Base-by-base conservation (phyloP, 2,329 filamentous ascomycete genomes). In the Lachnellula arida region DNA sequence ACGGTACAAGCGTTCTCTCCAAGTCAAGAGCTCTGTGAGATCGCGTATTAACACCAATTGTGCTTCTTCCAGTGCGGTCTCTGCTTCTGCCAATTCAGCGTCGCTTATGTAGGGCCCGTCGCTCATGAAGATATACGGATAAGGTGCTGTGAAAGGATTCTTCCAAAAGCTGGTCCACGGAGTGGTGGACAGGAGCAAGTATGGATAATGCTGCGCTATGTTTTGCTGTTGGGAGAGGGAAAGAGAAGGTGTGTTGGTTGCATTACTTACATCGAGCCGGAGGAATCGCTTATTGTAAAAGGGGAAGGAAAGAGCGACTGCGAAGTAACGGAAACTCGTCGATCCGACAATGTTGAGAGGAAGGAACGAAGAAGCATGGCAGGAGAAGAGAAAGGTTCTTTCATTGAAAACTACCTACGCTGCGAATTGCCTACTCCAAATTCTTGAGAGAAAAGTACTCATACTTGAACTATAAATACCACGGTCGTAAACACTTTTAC, bases 171-270 rank as follows among this genome's bases (percentile, higher is more conserved):
- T 22, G n/a, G 42, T 25, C n/a, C 44, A 32, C 17, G 23, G n/a
- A 34, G 23, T 23, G 15, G 17, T 25, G 42, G 42, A 44, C 19
- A 3, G 35, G 23, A 43, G 51, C 56, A 59, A 54, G 52, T 56
- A 56, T 49, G 42, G 53, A 60, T 57, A 57, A 42, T 57, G 51
- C 23, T 47, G 44, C n/a, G 44, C 44, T 47, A 32, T 55, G 22
- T 25, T 32, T 42, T 55, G 12, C 14, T 47, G 52, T 43, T 57
- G 49, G 7, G 22, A 49, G 42, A 49, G 46, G 42, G 40, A 19
- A 39, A 34, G 40, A n/a, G 34, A 56, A 49, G 28, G 50, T 17
- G 35, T 22, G 22, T 19, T 22, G n/a, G 8, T 44, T 22, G 42
- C 42, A 17, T 17, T 32, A 17, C 15, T 6, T 40, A 40, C 37